Base-by-base conservation (phyloP, 2,329 filamentous ascomycete genomes). In the Ascochyta rabiei region DNA sequence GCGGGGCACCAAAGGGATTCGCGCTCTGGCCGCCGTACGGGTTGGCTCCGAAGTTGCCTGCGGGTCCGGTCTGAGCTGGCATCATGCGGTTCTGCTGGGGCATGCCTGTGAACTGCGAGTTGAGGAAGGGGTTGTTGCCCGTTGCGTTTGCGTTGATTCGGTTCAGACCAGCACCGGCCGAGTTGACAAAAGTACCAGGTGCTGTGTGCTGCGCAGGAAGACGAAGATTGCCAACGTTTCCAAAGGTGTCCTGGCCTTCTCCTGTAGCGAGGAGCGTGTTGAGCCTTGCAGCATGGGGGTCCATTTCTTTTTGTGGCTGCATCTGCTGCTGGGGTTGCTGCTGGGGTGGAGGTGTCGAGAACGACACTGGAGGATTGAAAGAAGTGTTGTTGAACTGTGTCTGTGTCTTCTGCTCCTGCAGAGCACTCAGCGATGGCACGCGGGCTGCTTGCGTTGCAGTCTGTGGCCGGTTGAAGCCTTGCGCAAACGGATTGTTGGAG, bases 181-280 rank as follows among this genome's bases (percentile, higher is more conserved):
- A 96, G 78, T 99, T 99, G 78, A 99, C 89, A 74, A 98, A 99
- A 0, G 90, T 96, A 23, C 93, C 95, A 0, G 95, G 95, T 1
- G 95, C 92, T 0, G 95, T 99, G 75, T 99, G 95, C 73, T 99
- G 95, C 2, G 95, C 88, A 1, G 95, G 95, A 61, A 99, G 96
- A 75, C 95, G 92, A 41, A 96, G 82, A 61, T 98, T 91, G 63
- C 95, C 95, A n/a, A 91, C 91, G 74, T 99, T 99, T 62, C 95
- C 95, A 73, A 96, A 99, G 0, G 95, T 99, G 72, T 99, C 95
- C 81, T 96, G 90, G 21, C 95, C 95, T 53, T 99, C 95, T 61
- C 95, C 93, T 21, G 84, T 86, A 3, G 92, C 85, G 39, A 99
- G 85, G 30, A 99, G 85, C 1, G 89, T 85, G 72, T 98, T 98